These are phyloP conservation scores for Sphaerulina populicola DNA, from an alignment of 2,329 filamentous ascomycete species.

Conservation along the genomic window DNA sequence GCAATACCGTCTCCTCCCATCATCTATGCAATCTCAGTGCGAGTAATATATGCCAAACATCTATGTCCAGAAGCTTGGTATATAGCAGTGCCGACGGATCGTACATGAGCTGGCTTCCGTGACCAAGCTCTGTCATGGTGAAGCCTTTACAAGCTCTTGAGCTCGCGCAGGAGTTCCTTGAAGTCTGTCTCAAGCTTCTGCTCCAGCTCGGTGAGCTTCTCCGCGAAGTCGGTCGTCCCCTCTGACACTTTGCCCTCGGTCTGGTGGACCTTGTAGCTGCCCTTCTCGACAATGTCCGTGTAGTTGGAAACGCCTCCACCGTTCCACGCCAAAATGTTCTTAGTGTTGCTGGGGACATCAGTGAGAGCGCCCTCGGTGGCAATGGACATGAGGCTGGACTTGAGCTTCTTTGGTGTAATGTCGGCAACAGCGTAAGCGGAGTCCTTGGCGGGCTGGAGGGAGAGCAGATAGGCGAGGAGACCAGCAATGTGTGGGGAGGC, in stretches of 20 bases:
- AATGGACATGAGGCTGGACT: slow-evolving; percentile 75
- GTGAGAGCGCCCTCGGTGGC: slow-evolving; percentile 69
- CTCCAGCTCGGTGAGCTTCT: slow-evolving; percentile 35
- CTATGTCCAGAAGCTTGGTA: neutral
- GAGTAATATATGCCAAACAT: neutral
- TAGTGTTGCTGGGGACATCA: slow-evolving; percentile 77
- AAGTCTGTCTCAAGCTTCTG: slow-evolving; percentile 36
- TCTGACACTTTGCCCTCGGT: slow-evolving; percentile 21
- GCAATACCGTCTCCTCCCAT: neutral
- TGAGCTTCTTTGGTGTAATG: slow-evolving; percentile 89
- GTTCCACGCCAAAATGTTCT: slow-evolving; percentile 98
- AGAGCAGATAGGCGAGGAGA: slow-evolving; percentile 95
- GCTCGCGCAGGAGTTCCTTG: slow-evolving; percentile 40
- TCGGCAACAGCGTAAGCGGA: slow-evolving; percentile 84
- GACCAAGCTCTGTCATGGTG: neutral
- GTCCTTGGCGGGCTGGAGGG: slow-evolving; percentile 80
- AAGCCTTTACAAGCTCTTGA: slow-evolving; percentile 19
- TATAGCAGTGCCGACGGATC: neutral
- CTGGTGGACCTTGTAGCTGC: slow-evolving; percentile 31
- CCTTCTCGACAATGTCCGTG: slow-evolving; percentile 39
- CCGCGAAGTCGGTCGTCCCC: slow-evolving; percentile 37
- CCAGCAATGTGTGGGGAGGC: slow-evolving; percentile 93
- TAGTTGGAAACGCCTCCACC: slow-evolving; percentile 92
- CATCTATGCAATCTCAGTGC: slow-evolving; percentile 1
- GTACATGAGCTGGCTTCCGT: neutral